Evolutionary conservation across 192 early-diverging fungal species (phyloP), one percentile per base, ranked within the genome.

Genomic region (Lobosporangium transversale): DNA sequence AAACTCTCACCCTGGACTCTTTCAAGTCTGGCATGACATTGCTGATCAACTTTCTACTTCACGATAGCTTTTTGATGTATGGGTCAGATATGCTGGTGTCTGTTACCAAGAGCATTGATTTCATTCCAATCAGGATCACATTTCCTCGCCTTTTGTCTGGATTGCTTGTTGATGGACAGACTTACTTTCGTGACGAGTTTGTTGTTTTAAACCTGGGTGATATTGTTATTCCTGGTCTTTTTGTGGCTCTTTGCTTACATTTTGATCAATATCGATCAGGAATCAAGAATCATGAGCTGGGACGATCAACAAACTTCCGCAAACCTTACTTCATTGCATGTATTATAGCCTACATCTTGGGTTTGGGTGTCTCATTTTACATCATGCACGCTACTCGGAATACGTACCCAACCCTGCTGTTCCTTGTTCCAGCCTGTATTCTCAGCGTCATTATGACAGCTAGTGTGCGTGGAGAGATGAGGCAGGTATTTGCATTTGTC

Each of bases 21-120:
- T 97, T 98, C 88, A 90, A 89, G 70, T 93, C 95, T 0, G 97
- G 95, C 11, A 93, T 96, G 70, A 88, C 92, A 23, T 84, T 99
- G 49, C 86, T 99, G 35, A 69, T 81, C 14, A 95, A 91, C 0
- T 78, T 99, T 43, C 95, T 96, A 73, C 64, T 95, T 27, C 97
- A 96, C 70, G 96, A 99, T 76, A 84, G 96, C 47, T 95, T 93
- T 67, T 99, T 96, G 97, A 94, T 94, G 48, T 97, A 95, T 84
- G 93, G 92, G 23, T 93, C 94, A 9, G 90, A 94, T 20, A 94
- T 98, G 20, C 93, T 98, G 95, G 93, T 94, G 1, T 89, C 91
- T 17, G 95, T 99, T 11, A 92, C 94, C 26, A 94, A 91, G 80
- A 89, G 87, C 29, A 90, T 98, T 64, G 96, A 98, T 61, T 90